Percentiles rank a stretch among this genome's conserved stretches.
Conservation (phyloP, 1,139 yeast genomes). For the Zygoascus sp. region DNA sequence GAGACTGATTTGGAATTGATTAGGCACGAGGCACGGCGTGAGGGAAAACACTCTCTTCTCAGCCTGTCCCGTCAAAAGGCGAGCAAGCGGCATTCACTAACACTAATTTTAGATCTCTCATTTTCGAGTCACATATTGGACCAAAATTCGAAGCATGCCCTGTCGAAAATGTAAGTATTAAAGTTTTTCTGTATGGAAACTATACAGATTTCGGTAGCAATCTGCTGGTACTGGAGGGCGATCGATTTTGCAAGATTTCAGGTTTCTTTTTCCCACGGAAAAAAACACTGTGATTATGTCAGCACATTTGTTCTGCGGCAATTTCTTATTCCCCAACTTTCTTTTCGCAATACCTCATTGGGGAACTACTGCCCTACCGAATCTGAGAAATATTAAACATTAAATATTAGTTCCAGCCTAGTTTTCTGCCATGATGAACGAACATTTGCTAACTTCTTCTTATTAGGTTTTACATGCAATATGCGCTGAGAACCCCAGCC, state of each 20-base stretch:
- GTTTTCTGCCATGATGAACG: neutral
- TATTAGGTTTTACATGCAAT: conserved; percentile 8
- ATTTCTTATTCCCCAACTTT: neutral
- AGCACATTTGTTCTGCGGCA: neutral
- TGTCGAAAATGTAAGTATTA: conserved; percentile 6
- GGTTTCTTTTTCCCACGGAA: too few relatives aligned
- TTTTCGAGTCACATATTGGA: neutral
- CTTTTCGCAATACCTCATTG: neutral
- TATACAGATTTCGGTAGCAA: neutral
- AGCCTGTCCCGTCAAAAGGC: too few relatives aligned
- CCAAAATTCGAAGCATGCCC: neutral
- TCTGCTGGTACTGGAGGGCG: neutral
- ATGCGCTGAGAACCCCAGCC: neutral
- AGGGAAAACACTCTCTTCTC: too few relatives aligned
- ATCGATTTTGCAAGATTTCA: neutral
- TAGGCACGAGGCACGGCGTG: too few relatives aligned
- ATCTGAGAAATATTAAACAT: neutral
- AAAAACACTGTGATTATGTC: neutral
- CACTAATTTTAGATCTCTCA: neutral
- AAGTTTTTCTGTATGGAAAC: neutral
- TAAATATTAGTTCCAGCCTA: neutral
- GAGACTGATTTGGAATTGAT: too few relatives aligned
- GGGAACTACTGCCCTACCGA: neutral
- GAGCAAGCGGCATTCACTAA: too few relatives aligned
- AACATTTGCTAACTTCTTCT: neutral